A percentile compares a stretch with the other conserved stretches of the same genome.
phyloP scores from a whole-genome alignment of 1,284 basidiomycete genomes.

The Phylloboletellus chloephorus region DNA sequence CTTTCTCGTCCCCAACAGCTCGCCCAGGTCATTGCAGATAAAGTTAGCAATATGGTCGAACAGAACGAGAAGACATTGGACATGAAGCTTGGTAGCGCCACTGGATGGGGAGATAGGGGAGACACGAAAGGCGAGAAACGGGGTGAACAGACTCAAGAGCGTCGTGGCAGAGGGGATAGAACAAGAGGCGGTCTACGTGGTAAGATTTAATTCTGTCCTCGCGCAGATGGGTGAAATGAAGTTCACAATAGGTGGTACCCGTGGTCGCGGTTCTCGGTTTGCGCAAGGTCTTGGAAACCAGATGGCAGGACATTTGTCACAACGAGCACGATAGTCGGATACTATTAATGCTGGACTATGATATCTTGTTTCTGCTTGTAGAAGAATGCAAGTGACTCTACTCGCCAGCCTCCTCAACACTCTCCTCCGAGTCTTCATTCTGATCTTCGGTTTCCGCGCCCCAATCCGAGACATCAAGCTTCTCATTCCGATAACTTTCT shows the following conservation, averaged over 20 bases:
- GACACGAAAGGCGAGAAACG: slow-evolving; percentile 75
- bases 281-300: slow-evolving; percentile 76
- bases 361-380: slow-evolving; percentile 4
- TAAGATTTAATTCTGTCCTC: slow-evolving; percentile 27
- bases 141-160: slow-evolving; percentile 69
- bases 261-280: slow-evolving; percentile 70
- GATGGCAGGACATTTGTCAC: slow-evolving; percentile 44
- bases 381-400: slow-evolving; percentile 4
- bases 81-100: slow-evolving; percentile 70
- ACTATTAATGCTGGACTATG: background rate
- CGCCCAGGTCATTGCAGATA: slow-evolving; percentile 84
- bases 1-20: slow-evolving; percentile 87
- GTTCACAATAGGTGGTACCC: slow-evolving; percentile 44
- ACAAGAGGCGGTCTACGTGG: slow-evolving; percentile 47
- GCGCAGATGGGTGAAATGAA: slow-evolving; percentile 3
- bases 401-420: slow-evolving; percentile 7
- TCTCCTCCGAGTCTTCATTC: slow-evolving; percentile 27
- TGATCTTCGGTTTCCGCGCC: slow-evolving; percentile 36
- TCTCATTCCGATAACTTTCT: slow-evolving; percentile 62
- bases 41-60: slow-evolving; percentile 84
- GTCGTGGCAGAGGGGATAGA: slow-evolving; percentile 64
- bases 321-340: slow-evolving; percentile 18
- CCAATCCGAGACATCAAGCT: slow-evolving; percentile 61
- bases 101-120: slow-evolving; percentile 63
- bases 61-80: slow-evolving; percentile 95